Evolutionary conservation across 768 basidiomycete species (phyloP).

Genomic region (Rhodocollybia butyracea): DNA sequence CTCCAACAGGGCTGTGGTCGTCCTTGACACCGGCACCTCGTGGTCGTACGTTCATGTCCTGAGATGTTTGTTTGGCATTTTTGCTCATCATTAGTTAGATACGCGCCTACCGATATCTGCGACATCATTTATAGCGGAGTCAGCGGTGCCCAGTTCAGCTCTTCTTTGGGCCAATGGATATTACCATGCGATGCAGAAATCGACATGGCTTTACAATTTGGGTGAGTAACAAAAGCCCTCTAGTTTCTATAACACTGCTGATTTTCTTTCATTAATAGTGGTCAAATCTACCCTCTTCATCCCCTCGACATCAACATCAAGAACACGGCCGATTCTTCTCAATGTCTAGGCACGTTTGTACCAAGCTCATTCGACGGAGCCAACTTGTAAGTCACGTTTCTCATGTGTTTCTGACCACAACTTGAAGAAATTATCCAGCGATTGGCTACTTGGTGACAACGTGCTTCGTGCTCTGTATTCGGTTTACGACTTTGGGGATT

Average conservation of each 20-base stretch:
- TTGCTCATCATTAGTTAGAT: conserved; percentile 38
- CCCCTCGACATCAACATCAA: conserved; percentile 70
- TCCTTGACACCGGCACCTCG: conserved; percentile 81
- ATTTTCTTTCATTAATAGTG: conserved; percentile 35
- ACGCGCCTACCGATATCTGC: conserved; percentile 62
- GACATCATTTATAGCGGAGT: conserved; percentile 68
- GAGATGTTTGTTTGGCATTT: conserved; percentile 3
- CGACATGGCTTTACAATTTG: conserved; percentile 76
- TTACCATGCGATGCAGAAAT: conserved; percentile 76
- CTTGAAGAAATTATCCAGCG: conserved; percentile 40
- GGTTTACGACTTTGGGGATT: conserved; percentile 84
- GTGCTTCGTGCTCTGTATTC: conserved; percentile 80
- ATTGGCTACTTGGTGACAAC: conserved; percentile 83
- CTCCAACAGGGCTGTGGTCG: conserved; percentile 64
- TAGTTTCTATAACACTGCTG: background rate
- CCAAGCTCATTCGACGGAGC: conserved; percentile 55
- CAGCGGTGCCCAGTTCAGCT: conserved; percentile 58
- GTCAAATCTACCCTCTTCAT: conserved; percentile 74
- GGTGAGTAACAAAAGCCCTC: conserved; percentile 38
- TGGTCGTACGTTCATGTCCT: conserved; percentile 53
- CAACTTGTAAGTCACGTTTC: conserved; percentile 61
- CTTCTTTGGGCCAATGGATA: conserved; percentile 55
- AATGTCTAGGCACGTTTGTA: conserved; percentile 75
- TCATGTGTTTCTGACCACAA: conserved; percentile 3
- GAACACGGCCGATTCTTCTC: conserved; percentile 37